A percentile compares a stretch with the other conserved stretches of the same genome.
Conservation (phyloP, 1,139 yeast genomes). For the Trichomonascaceae sp. region DNA sequence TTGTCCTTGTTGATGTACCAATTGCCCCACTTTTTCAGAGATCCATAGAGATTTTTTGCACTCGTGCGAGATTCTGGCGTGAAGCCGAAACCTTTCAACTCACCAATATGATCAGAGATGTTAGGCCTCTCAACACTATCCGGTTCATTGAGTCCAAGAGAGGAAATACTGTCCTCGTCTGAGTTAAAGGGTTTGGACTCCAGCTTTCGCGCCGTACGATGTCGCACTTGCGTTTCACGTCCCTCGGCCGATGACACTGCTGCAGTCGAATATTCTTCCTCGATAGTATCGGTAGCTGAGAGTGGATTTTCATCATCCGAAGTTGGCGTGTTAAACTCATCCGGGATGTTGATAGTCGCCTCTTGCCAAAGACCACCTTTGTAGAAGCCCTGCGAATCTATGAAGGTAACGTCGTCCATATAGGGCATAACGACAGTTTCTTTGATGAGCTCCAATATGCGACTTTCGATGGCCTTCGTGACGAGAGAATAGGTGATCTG, state of each 20-base stretch:
- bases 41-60: constrained; percentile 12
- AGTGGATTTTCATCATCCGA: constrained; percentile 1
- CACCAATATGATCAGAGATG: constrained; percentile 11
- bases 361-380: constrained; percentile 89
- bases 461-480: constrained; percentile 66
- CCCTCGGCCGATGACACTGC: constrained; percentile 6
- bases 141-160: not conserved
- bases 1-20: constrained; percentile 15
- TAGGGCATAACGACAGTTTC: constrained; percentile 74
- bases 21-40: constrained; percentile 20
- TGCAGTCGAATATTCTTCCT: constrained; percentile 1
- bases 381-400: constrained; percentile 53
- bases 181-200: not conserved
- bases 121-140: not conserved
- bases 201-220: constrained; percentile 1
- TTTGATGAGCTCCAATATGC: constrained; percentile 62
- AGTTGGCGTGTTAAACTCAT: constrained; percentile 1
- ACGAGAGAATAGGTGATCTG: constrained; percentile 66
- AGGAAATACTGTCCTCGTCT: not conserved
- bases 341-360: constrained; percentile 2
- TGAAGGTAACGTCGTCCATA: constrained; percentile 79
- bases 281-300: not conserved
- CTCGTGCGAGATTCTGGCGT: constrained; percentile 3
- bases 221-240: constrained; percentile 5
- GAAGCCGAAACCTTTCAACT: constrained; percentile 9